Percentiles rank a stretch among this genome's conserved stretches.
Evolutionary conservation across 805 yeast genomes (phyloP).

Genomic region (Yarrowia sp.): DNA sequence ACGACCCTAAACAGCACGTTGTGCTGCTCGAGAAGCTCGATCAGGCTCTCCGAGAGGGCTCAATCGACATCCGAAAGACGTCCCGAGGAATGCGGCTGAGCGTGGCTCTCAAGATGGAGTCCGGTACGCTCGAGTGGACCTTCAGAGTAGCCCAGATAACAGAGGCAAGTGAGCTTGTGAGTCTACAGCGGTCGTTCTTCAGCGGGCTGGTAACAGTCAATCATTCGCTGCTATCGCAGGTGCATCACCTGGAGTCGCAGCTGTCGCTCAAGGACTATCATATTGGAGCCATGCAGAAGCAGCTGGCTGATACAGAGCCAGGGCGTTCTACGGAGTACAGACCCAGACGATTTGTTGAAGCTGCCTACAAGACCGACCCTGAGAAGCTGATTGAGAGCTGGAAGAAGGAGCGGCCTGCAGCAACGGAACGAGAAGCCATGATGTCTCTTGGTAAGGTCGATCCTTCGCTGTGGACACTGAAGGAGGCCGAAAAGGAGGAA

Average conservation of each 20-base stretch:
- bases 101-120: neutral
- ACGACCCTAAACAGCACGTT: constrained; percentile 4
- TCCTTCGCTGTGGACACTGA: neutral
- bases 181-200: neutral
- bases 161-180: neutral
- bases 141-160: neutral
- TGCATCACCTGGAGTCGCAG: constrained; percentile 13
- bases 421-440: constrained; percentile 1
- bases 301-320: constrained; percentile 24
- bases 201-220: constrained; percentile 9
- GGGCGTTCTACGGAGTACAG: constrained; percentile 20
- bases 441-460: neutral
- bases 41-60: neutral
- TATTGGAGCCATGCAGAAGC: constrained; percentile 21
- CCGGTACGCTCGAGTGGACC: neutral
- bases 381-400: neutral
- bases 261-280: constrained; percentile 30
- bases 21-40: constrained; percentile 3
- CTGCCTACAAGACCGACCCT: constrained; percentile 11
- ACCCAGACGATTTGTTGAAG: constrained; percentile 21
- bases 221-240: neutral
- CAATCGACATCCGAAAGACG: neutral
- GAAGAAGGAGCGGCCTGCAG: neutral
- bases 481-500: neutral
- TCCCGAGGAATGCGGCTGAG: neutral